Base-by-base conservation (phyloP, 2,329 filamentous ascomycete species). In the Hortaea werneckii region DNA sequence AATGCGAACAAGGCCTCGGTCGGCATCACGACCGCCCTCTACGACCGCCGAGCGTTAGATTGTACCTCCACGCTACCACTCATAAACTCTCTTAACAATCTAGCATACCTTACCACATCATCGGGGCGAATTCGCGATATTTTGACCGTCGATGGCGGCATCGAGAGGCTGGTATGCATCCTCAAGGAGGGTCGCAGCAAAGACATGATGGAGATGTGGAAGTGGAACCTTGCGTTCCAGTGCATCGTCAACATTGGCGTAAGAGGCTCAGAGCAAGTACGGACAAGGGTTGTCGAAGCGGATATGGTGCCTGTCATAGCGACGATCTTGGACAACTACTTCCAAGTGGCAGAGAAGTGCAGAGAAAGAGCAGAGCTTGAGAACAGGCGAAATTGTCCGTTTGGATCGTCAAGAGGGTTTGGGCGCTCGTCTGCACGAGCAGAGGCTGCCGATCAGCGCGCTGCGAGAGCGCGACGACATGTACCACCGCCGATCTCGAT, bases 201-300 rank as follows among this genome's bases (percentile, higher is more conserved):
- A 68, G 90, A 98, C 65, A 84, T 95, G 82, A 95, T 96, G 90
- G 90, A 95, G 66, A 95, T 95, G 86, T 98, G 92, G 92, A 96
- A 96, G 70, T 98, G 92, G 92, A 98, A 95, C 63, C 77, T 98
- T 52, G 92, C 92, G 44, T 98, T 98, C 67, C 92, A 96, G 68
- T 98, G 92, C 66, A 89, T 96, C 54, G 92, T 98, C 64, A 98
- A 98, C 67, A 96, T 98, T 62, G 92, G 92, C 47, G 90, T 98
- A 49, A 80, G 92, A 56, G 92, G 92, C 49, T 95, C 92, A 9
- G 92, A 98, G 70, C 82, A 80, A 55, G 92, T 98, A 49, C 80
- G 92, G 57, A 96, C 92, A 47, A 79, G 92, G 54, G 90, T 98
- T 2, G 92, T 98, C 43, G 92, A 98, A 70, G 92, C 92, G 52